Conservation (phyloP, 164 flowering plant species). For the Umbellularia californica region DNA sequence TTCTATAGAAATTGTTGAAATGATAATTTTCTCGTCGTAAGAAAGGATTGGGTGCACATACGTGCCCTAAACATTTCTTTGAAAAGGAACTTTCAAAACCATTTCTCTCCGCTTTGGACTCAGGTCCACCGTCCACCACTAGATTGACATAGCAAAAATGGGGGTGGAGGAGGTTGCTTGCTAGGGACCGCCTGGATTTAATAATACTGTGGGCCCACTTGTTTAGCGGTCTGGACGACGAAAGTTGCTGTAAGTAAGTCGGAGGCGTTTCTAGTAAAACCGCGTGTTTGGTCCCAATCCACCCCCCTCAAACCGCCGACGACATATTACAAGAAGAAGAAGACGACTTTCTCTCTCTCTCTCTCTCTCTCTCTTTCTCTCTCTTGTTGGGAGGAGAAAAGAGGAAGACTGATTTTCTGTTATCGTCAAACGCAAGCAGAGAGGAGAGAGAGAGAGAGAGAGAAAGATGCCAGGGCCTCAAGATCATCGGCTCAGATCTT, state of each 20-base stretch:
- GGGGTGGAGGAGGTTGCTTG: too few relatives aligned
- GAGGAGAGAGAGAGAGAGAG: not conserved
- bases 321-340: not conserved
- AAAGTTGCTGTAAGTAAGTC: too few relatives aligned
- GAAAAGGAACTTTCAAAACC: too few relatives aligned
- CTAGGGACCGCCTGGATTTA: too few relatives aligned
- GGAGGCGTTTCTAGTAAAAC: not conserved
- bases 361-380: not conserved
- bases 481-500: constrained; percentile 53
- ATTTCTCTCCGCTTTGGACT: too few relatives aligned
- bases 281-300: not conserved
- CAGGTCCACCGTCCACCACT: too few relatives aligned
- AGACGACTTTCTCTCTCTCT: not conserved
- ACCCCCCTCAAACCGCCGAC: not conserved
- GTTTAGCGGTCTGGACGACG: too few relatives aligned
- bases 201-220: too few relatives aligned
- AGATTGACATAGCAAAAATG: too few relatives aligned
- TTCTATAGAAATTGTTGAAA: fast-evolving
- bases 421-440: constrained; percentile 1
- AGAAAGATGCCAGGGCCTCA: constrained; percentile 29
- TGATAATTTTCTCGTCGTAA: fast-evolving
- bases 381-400: not conserved
- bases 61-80: too few relatives aligned
- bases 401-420: not conserved
- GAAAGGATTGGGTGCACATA: too few relatives aligned